A percentile compares a stretch with the other conserved stretches of the same genome.
These are phyloP conservation scores for Cladophialophora psammophila DNA, from an alignment of 2,329 filamentous ascomycete genomes.

Conservation along the genomic window DNA sequence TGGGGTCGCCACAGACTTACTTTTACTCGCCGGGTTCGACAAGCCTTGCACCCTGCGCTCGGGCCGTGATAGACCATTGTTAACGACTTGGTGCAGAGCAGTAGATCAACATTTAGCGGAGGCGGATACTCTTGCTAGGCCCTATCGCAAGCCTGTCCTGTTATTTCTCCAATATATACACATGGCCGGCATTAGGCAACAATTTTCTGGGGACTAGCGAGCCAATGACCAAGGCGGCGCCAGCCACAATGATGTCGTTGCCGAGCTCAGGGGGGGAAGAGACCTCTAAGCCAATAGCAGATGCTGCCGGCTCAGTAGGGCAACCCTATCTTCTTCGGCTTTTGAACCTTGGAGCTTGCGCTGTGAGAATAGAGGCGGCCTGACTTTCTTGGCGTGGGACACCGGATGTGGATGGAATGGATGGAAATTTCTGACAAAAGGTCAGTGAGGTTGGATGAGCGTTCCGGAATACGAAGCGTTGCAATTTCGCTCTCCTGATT, in stretches of 20 bases:
- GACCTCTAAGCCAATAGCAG: constrained; percentile 4
- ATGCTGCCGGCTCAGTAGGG: background rate
- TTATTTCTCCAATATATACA: constrained; percentile 23
- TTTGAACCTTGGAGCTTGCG: background rate
- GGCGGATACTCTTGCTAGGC: background rate
- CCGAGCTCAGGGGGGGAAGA: background rate
- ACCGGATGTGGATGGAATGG: background rate
- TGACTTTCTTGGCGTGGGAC: constrained; percentile 12
- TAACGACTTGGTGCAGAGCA: constrained; percentile 1
- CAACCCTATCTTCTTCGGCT: background rate
- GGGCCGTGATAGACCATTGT: constrained; percentile 42
- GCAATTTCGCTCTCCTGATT: background rate
- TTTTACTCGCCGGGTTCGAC: constrained; percentile 40
- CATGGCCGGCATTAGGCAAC: constrained; percentile 15
- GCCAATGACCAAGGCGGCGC: background rate
- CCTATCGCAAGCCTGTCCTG: constrained; percentile 26
- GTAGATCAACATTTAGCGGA: constrained; percentile 9
- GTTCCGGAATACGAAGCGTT: background rate
- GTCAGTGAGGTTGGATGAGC: background rate
- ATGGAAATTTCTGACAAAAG: background rate
- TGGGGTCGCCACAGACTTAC: constrained; percentile 17
- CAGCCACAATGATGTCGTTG: constrained; percentile 28
- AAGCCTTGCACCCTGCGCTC: constrained; percentile 38
- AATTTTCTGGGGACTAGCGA: constrained; percentile 18
- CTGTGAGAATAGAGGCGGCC: constrained; percentile 1